Percentiles rank a stretch among this genome's conserved stretches.
Conservation (phyloP, 345 rosid genomes). For the Murraya koenigii region DNA sequence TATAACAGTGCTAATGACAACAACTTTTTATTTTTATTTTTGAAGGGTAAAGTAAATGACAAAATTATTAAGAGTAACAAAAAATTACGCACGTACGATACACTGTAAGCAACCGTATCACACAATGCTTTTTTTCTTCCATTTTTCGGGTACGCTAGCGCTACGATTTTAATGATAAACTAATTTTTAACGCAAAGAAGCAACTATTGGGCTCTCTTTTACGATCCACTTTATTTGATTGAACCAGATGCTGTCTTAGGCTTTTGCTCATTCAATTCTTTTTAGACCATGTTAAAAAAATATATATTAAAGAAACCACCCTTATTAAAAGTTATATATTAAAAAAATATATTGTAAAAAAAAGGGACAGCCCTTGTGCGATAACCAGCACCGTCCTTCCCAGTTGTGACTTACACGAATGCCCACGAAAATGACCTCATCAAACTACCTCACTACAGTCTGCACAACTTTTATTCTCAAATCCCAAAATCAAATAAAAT, state of each 20-base stretch:
- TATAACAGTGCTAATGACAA: too few species aligned
- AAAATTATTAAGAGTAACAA: too few species aligned
- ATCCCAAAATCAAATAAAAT: not conserved
- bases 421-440: slow-evolving; percentile 15
- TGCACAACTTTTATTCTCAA: not conserved
- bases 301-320: not conserved
- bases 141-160: too few species aligned
- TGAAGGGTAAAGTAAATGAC: too few species aligned
- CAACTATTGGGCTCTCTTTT: too few species aligned
- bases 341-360: not conserved
- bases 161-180: too few species aligned
- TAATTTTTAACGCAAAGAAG: too few species aligned
- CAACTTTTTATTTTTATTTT: too few species aligned
- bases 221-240: not conserved
- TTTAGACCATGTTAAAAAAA: not conserved
- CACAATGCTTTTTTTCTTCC: too few species aligned
- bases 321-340: too few species aligned
- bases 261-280: not conserved
- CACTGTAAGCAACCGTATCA: too few species aligned
- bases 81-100: too few species aligned
- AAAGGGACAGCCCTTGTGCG: not conserved
- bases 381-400: slow-evolving; percentile 1
- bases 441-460: not conserved
- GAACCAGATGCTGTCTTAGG: not conserved
- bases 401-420: slow-evolving; percentile 17